Conservation (phyloP, 2,329 filamentous ascomycete genomes). For the Aspergillus tubingensis region DNA sequence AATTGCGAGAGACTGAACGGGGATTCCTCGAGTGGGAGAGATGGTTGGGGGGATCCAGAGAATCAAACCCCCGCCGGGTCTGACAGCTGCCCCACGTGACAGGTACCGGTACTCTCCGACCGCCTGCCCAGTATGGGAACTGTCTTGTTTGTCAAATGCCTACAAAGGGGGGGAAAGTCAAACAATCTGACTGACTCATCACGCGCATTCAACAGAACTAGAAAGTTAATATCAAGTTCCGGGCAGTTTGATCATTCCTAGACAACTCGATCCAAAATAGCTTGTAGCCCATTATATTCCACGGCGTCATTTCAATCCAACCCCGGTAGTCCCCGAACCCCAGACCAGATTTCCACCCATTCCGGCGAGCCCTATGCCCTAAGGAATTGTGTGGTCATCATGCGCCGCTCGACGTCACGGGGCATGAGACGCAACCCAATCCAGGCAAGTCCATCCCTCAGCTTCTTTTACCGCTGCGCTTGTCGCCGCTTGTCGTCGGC, state of each 20-base stretch:
- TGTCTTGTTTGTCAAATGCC: not conserved
- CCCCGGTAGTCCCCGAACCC: not conserved
- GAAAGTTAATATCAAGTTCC: too few relatives aligned
- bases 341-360: not conserved
- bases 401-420: slow-evolving; percentile 1
- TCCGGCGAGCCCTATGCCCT: not conserved
- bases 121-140: not conserved
- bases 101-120: not conserved
- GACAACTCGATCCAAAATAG: too few relatives aligned
- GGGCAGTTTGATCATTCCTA: too few relatives aligned
- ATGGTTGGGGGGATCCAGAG: not conserved
- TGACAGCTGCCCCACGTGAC: slow-evolving; percentile 4
- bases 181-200: too few relatives aligned
- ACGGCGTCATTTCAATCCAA: too few relatives aligned
- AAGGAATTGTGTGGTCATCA: not conserved
- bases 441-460: not conserved
- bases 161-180: not conserved
- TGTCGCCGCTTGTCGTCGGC: slow-evolving; percentile 9
- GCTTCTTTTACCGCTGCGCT: not conserved
- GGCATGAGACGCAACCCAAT: not conserved
- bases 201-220: too few relatives aligned
- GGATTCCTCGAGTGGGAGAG: not conserved
- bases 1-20: not conserved
- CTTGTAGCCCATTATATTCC: too few relatives aligned
- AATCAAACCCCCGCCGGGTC: not conserved